Evolutionary conservation across 2,329 filamentous ascomycete species (phyloP).

Genomic region (Ophiostoma australiae): DNA sequence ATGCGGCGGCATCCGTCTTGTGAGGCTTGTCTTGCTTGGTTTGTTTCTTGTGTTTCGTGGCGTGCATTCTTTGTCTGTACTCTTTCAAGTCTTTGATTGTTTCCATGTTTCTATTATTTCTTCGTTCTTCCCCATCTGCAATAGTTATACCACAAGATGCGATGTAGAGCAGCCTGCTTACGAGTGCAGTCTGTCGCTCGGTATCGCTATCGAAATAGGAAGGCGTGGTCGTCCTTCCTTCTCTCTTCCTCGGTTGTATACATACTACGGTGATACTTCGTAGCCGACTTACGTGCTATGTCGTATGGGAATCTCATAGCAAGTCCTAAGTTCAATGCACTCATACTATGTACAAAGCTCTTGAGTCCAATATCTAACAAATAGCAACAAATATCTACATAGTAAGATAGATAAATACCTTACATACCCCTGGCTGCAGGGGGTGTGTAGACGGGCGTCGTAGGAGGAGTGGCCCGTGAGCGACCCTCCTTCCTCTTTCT

Average conservation of each 20-base stretch:
- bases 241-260: not conserved
- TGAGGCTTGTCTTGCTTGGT: not conserved
- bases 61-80: not conserved
- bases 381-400: not conserved
- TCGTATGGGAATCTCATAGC: not conserved
- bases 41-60: not conserved
- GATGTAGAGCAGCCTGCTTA: too few relatives aligned
- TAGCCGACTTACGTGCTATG: not conserved
- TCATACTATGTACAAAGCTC: not conserved
- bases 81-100: not conserved
- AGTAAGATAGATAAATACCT: conserved; percentile 4
- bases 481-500: conserved; percentile 4
- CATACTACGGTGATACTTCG: not conserved
- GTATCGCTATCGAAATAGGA: not conserved
- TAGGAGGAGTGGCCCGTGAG: not conserved
- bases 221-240: not conserved
- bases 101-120: not conserved
- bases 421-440: not conserved
- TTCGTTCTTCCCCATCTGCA: too few relatives aligned
- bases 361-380: not conserved
- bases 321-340: not conserved
- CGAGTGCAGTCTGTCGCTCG: not conserved
- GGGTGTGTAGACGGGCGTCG: not conserved
- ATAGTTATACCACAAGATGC: too few relatives aligned
- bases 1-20: conserved; percentile 8